phyloP scores from a whole-genome alignment of 257 asterid genomes.

The Solanum neorickii region DNA sequence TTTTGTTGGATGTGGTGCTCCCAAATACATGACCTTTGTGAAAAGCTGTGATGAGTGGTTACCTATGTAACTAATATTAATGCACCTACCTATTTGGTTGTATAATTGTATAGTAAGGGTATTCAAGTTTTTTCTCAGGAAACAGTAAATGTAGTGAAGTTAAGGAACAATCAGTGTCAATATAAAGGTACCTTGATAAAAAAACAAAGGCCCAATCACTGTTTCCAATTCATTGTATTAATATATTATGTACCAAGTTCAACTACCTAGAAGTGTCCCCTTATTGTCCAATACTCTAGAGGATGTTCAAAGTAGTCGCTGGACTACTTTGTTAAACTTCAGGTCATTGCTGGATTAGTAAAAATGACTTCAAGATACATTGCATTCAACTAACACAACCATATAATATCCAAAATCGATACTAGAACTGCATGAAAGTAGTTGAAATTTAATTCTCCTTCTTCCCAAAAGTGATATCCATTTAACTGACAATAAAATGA shows the following conservation, averaged over 20 bases:
- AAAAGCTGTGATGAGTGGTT: background rate
- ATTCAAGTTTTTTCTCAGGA: background rate
- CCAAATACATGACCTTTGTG: background rate
- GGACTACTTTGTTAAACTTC: background rate
- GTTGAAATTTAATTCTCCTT: background rate
- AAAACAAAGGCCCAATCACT: background rate
- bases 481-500: background rate
- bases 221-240: background rate
- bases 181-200: no score
- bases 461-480: background rate
- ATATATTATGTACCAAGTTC: background rate
- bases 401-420: background rate
- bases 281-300: background rate
- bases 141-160: background rate
- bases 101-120: background rate
- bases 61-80: background rate
- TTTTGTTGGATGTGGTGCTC: background rate
- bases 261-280: background rate
- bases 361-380: background rate
- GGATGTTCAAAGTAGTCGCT: background rate
- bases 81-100: background rate
- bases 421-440: background rate
- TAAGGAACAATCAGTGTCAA: background rate
- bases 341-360: background rate
- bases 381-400: background rate